phyloP scores from a whole-genome alignment of 768 basidiomycete species.

The Agaricus sinodeliciosus region DNA sequence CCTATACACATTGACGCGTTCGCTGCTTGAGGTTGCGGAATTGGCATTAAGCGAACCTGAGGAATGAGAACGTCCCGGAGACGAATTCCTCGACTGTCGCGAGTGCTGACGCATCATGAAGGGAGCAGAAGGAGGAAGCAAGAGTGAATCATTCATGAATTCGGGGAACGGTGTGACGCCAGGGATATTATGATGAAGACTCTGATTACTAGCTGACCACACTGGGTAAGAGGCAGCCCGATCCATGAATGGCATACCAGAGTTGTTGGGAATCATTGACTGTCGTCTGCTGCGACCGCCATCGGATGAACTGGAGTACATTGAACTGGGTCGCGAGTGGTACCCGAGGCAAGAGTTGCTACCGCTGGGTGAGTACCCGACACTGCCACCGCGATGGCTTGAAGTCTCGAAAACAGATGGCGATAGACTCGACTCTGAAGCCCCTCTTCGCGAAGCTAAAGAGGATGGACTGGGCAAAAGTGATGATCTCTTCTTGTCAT shows the following conservation, averaged over 20 bases:
- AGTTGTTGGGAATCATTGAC: constrained; percentile 24
- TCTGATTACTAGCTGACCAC: constrained; percentile 34
- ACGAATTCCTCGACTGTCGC: constrained; percentile 29
- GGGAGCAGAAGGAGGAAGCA: constrained; percentile 67
- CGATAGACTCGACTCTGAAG: constrained; percentile 36
- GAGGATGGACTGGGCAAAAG: constrained; percentile 26
- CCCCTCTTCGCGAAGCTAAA: constrained; percentile 34
- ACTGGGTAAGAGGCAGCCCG: constrained; percentile 27
- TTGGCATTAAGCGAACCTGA: constrained; percentile 30
- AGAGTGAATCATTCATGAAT: constrained; percentile 54
- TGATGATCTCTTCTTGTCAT: constrained; percentile 30
- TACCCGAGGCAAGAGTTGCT: constrained; percentile 21
- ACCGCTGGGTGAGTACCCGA: constrained; percentile 14
- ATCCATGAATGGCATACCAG: constrained; percentile 19
- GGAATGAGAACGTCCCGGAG: constrained; percentile 26
- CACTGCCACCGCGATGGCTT: constrained; percentile 7
- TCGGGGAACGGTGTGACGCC: constrained; percentile 36
- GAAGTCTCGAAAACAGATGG: constrained; percentile 12
- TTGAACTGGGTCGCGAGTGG: constrained; percentile 47
- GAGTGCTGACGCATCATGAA: constrained; percentile 68
- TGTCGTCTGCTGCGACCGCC: constrained; percentile 41
- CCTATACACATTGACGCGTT: constrained; percentile 18
- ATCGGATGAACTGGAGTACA: constrained; percentile 54
- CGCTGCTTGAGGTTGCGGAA: constrained; percentile 27
- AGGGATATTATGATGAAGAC: constrained; percentile 27